Evolutionary conservation across 2,329 filamentous ascomycete species (phyloP), one percentile per base, ranked within the genome.

Genomic region (Corynespora cassiicola): DNA sequence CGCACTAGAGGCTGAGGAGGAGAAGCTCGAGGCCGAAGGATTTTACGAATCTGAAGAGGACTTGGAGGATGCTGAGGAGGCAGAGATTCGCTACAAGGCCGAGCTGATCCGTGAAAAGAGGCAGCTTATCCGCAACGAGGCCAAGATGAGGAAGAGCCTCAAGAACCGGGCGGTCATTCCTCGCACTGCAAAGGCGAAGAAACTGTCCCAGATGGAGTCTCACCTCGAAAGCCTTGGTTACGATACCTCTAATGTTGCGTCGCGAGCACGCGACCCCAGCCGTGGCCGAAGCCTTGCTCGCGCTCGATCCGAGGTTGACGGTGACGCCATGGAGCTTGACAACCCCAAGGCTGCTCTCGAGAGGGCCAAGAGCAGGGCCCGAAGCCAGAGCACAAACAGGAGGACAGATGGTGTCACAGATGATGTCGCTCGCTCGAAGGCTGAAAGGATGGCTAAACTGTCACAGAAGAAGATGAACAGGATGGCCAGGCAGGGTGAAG

Each of bases 401-500:
- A 80, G 83, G 47, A 84, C 86, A 18, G 88, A 90, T 50, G 90
- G 89, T 74, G 85, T 97, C 26, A 80, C 78, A 42, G 81, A 88
- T 63, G 80, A 83, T 50, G 71, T 67, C 36, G 75, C 80, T 32
- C 81, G 88, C 53, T 79, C 77, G 44, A 95, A 92, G 81, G 90
- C 89, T 23, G 91, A 96, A 71, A 85, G 86, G 61, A 77, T 95
- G 67, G 80, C 84, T 66, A 97, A 96, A 80, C 75, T 99, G 66
- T 80, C 85, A 61, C 95, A 99, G 85, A 90, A 92, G 80, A 92
- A 90, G 82, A 96, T 95, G 90, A 99, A 99, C 78, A 84, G 92
- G 52, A 94, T 95, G 87, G 94, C 94, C 28, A 85, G 91, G 70
- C 89, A 95, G 79, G 94, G 94, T 78, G 94, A 99, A 77, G 91